phyloP scores from a whole-genome alignment of 1,139 yeast species.

The Magnusiomyces clavatus region DNA sequence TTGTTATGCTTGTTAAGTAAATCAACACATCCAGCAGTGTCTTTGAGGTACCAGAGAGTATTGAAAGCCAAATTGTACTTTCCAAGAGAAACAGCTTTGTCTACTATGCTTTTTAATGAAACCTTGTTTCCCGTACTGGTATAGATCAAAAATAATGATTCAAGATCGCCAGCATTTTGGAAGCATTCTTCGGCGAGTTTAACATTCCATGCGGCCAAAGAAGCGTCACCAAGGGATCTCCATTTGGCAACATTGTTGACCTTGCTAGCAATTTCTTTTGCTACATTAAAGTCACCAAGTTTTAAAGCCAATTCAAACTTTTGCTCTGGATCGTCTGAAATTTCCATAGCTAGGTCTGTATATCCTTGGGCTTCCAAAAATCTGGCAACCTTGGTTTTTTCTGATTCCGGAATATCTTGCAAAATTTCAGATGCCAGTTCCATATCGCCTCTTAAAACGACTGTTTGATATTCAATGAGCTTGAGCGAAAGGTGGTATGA shows the following conservation, averaged over 20 bases:
- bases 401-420: constrained; percentile 56
- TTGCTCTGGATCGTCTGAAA: constrained; percentile 81
- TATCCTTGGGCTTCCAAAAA: constrained; percentile 91
- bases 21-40: constrained; percentile 54
- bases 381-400: constrained; percentile 75
- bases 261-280: constrained; percentile 57
- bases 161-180: constrained; percentile 71
- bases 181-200: constrained; percentile 76
- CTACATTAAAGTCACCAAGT: constrained; percentile 61
- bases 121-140: constrained; percentile 69
- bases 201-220: constrained; percentile 71
- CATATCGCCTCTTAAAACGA: constrained; percentile 89
- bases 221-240: constrained; percentile 87
- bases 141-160: constrained; percentile 73
- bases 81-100: constrained; percentile 58
- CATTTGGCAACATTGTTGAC: constrained; percentile 59
- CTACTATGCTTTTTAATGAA: constrained; percentile 51
- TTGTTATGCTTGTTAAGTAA: constrained; percentile 65
- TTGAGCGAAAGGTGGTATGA: constrained; percentile 78
- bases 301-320: constrained; percentile 74
- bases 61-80: constrained; percentile 88
- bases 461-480: constrained; percentile 90
- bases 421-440: constrained; percentile 64
- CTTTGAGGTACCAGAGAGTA: constrained; percentile 82
- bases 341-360: constrained; percentile 69